Evolutionary conservation across 805 yeast species (phyloP), one percentile per base, ranked within the genome.

Genomic region (Torulaspora gathmanii): DNA sequence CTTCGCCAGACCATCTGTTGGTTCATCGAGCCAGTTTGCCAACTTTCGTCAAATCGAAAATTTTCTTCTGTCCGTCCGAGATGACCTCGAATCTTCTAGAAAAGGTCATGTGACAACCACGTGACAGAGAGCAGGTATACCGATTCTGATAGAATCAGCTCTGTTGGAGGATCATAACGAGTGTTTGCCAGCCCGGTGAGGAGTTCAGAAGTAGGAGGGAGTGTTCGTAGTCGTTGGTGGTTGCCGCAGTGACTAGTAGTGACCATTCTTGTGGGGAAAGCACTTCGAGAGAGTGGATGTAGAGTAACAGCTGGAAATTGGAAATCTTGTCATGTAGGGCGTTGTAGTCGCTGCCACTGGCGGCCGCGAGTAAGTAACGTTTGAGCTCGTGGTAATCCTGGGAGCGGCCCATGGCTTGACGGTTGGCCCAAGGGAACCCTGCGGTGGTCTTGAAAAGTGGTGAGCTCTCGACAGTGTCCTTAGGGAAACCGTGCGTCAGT

Each of bases 401-500:
- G 1, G 82, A 70, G 16, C 78, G 79, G 1, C 96, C 95, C 57
- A 86, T 62, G 35, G 79, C 80, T 44, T 77, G 85, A 44, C 98
- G 72, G 60, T 90, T 84, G 54, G 86, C 95, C 62, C 90, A 78
- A 1, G 93, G 81, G 69, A 87, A 90, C 3, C 67, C 63, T 27
- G 59, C 61, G 13, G 60, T 54, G 0, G 72, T 57, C 7, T 63
- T 63, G 64, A 86, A 84, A 10, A 33, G 13, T 1, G 27, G 28
- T 1, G 33, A 31, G 7, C 30, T 28, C 7, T 50, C 51, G 51
- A 74, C 42, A 3, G 46, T 31, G 1, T 52, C 55, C 50, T 80
- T 77, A 1, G 96, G 95, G 75, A 93, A 91, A 2, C 98, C 96
- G 64, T 93, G 98, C 4, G 95, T 83, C 50, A 91, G 68, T 2